Base-by-base conservation (phyloP, 148 eudicot species). In the Rhododendron kiyosumense region DNA sequence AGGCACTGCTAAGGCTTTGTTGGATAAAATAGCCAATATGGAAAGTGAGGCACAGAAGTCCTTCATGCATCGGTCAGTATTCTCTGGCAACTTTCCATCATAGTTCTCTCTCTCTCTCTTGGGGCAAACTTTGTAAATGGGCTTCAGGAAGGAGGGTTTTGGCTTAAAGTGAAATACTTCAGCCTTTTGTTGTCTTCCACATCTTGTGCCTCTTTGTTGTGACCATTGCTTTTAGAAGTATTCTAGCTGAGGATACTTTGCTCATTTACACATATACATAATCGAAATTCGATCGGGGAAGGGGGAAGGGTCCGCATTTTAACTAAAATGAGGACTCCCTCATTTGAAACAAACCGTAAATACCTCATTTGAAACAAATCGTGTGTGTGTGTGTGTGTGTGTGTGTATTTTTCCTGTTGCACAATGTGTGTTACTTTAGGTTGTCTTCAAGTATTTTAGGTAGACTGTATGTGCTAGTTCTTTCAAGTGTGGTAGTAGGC, bases 11-110 rank as follows among this genome's bases (percentile, higher is more conserved):
- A 95, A 92, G 91, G 86, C 85, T 28, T 88, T 97, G 85, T 88
- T 97, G 89, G 98, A 94, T 87, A 93, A 90, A 84, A 95, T 97
- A 92, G 99, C 99, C 79, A 85, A 88, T 49, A 36, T 91, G 92
- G 99, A 97, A 92, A 92, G 93, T 91, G 98, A 97, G 89, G 99
- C 99, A 79, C 98, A 95, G 84, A 95, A 95, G 89, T 97, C 99
- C 78, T 97, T 97, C 75, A 95, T 97, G 99, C 99, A 97, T 84
- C 89, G 99, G 99, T 97, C 74, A 90, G 95, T 89, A 82, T 26
- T 87, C 45, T 86, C 18, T 30, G 61, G 3, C 49, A 8, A 9
- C 24, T 82, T 14, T 41, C 63, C 7, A 12, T 51, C 4, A 15
- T 73, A 65, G 30, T 65, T 65, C 1, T 69, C 17, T 69, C 43